Base-by-base conservation (phyloP, 192 early-diverging fungal genomes). In the Coemansia aciculifera region DNA sequence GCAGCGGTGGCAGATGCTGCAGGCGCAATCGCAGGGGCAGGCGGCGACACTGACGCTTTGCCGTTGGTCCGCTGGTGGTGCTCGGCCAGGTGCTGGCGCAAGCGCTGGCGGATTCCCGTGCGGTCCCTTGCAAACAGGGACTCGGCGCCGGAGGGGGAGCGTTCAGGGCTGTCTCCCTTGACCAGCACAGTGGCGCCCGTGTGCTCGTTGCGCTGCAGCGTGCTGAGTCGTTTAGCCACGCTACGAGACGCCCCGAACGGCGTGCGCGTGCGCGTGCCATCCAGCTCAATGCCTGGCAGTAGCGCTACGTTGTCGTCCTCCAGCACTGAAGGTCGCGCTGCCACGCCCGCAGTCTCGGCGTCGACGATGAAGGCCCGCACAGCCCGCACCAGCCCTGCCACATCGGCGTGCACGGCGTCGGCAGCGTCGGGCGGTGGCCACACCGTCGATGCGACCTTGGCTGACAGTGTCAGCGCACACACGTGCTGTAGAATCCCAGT, bases 371-470 rank as follows among this genome's bases (percentile, higher is more conserved):
- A 98, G 32, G 87, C 79, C 34, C 87, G 87, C 5, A 96, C 91
- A 10, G 90, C 79, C 13, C 86, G 74, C 24, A 95, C 78, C 21
- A 96, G 88, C 46, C 95, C 94, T 52, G 86, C 86, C 2, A 89
- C 86, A 51, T 92, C 89, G 8, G 78, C 71, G n/a, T 90, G 85
- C 81, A 97, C 90, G 13, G 90, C 91, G 17, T 78, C 65, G 27
- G 89, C 84, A 5, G 93, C 87, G 67, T 95, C 93, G 5, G 93
- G 91, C 4, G 93, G 91, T 34, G 95, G 95, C 94, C 95, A 96
- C 46, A 96, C 86, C n/a, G 90, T 90, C 13, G 91, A 81, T 0
- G 91, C 93, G 42, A 89, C 86, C 68, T 92, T 94, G 42, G 93
- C 89, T 10, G 92, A 88, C 15, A 98, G 77, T 15, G 91, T 85